Conservation (phyloP, 2,329 filamentous ascomycete species). For the Aureobasidium sp. region DNA sequence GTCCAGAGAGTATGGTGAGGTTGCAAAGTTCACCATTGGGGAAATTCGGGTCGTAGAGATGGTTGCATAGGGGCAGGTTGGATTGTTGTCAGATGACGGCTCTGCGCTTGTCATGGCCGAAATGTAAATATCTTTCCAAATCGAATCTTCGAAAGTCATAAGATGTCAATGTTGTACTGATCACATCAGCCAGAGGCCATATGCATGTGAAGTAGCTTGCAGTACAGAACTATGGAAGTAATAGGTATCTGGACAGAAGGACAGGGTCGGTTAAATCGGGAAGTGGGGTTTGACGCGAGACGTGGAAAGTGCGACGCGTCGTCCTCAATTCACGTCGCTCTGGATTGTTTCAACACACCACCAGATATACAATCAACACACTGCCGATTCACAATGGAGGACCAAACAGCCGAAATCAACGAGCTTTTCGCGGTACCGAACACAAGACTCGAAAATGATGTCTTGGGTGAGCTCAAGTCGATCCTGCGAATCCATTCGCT, state of each 20-base stretch:
- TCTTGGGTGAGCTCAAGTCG: slow-evolving; percentile 73
- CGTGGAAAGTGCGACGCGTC: background rate
- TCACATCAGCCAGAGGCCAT: too few relatives aligned
- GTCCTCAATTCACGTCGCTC: background rate
- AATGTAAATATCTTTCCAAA: too few relatives aligned
- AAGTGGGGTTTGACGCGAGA: background rate
- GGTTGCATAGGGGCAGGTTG: background rate
- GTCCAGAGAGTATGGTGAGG: background rate
- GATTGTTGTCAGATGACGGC: background rate
- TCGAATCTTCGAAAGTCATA: too few relatives aligned
- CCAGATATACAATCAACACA: background rate
- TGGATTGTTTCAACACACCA: background rate
- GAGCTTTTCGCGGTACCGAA: slow-evolving; percentile 50
- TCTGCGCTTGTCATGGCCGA: background rate
- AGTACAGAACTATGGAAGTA: too few relatives aligned
- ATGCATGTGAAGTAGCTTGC: too few relatives aligned
- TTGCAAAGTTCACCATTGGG: slow-evolving; percentile 1
- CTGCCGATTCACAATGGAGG: slow-evolving; percentile 39
- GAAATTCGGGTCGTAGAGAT: background rate
- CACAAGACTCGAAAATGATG: slow-evolving; percentile 61
- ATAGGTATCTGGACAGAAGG: background rate
- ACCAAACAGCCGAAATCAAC: slow-evolving; percentile 43
- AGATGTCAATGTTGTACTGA: too few relatives aligned
- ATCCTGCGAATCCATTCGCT: slow-evolving; percentile 80
- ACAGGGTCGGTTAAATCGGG: background rate